These are phyloP conservation scores for Leccinum longicurvipes DNA, from an alignment of 768 basidiomycete species.

Conservation along the genomic window DNA sequence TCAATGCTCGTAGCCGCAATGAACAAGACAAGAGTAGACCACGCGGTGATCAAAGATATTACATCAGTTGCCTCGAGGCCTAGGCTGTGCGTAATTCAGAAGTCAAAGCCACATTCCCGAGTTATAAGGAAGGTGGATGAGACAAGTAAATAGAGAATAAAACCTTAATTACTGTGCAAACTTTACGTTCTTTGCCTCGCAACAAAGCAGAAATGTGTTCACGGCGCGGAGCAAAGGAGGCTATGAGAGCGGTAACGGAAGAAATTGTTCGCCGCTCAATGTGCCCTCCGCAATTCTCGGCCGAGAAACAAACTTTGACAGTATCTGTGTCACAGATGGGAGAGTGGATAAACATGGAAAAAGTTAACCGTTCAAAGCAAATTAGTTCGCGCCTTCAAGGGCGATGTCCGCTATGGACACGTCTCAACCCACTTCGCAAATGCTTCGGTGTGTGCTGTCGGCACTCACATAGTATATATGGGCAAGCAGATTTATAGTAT, in stretches of 20 bases:
- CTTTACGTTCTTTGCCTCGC: constrained; percentile 25
- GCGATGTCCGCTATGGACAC: too few relatives aligned
- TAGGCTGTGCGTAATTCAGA: not conserved
- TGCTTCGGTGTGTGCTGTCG: not conserved
- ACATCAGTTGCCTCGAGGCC: constrained; percentile 2
- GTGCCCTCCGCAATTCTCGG: constrained; percentile 26
- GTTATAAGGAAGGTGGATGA: constrained; percentile 9
- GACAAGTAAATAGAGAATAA: constrained; percentile 9
- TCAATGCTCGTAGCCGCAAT: not conserved
- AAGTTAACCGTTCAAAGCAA: too few relatives aligned
- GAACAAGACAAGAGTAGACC: not conserved
- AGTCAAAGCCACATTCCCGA: not conserved
- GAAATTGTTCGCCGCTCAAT: constrained; percentile 22
- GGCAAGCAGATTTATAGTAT: not conserved
- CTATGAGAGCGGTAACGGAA: constrained; percentile 11
- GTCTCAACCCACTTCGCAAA: not conserved
- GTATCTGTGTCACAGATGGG: not conserved
- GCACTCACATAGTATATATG: not conserved
- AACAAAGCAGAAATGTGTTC: constrained; percentile 13
- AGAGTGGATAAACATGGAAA: constrained; percentile 1
- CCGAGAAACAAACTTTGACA: not conserved
- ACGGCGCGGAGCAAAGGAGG: constrained; percentile 21
- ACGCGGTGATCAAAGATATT: constrained; percentile 14
- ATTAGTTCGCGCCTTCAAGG: too few relatives aligned
- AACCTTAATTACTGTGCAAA: constrained; percentile 10